Evolutionary conservation across 306 rosid genomes (phyloP).

Genomic region (Gleditsia sinensis): DNA sequence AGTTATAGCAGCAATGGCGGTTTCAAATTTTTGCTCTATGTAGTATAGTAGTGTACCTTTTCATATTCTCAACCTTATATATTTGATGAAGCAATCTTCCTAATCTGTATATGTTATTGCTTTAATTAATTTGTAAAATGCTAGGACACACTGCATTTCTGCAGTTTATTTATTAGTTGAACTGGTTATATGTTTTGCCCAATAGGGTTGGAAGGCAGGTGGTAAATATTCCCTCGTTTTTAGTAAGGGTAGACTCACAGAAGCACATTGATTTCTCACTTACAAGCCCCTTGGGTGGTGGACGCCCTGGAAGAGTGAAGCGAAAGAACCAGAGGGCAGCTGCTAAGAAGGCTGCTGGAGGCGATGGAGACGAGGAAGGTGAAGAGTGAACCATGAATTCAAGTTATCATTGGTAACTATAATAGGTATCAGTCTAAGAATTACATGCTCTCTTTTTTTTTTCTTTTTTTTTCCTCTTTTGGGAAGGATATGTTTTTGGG

Average conservation of each 20-base stretch:
- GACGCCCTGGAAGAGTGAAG: conserved; percentile 45
- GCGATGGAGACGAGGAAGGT: conserved; percentile 40
- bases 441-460: neutral
- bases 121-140: neutral
- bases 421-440: neutral
- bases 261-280: conserved; percentile 46
- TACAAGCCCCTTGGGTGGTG: conserved; percentile 44
- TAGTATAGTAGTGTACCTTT: too few species aligned
- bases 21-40: too few species aligned
- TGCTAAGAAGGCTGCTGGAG: conserved; percentile 44
- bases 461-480: too few species aligned
- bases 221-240: conserved; percentile 43
- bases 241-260: conserved; percentile 46
- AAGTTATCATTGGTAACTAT: neutral
- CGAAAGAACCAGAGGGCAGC: conserved; percentile 43
- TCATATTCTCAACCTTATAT: too few species aligned
- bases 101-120: neutral
- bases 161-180: neutral
- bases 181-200: neutral
- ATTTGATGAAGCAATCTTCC: too few species aligned
- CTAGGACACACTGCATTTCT: neutral
- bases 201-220: conserved; percentile 43
- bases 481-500: too few species aligned
- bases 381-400: conserved; percentile 32
- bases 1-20: too few species aligned